phyloP scores from a whole-genome alignment of 2,329 filamentous ascomycete genomes.

The Ophiostoma quercus region DNA sequence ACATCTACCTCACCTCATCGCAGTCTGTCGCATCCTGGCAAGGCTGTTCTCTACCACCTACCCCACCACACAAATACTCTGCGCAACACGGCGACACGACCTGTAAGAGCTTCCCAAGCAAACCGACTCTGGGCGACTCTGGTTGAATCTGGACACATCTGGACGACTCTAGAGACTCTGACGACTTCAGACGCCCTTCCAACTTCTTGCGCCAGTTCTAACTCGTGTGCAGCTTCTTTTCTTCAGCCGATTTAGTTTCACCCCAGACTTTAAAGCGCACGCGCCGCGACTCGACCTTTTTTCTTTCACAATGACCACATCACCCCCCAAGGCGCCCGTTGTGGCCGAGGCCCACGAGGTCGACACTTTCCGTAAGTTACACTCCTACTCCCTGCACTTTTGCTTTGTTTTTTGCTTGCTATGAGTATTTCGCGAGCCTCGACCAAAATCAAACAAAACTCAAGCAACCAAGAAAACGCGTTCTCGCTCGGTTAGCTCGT shows the following conservation, averaged over 20 bases:
- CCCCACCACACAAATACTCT: conserved; percentile 20
- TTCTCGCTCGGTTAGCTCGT: not conserved
- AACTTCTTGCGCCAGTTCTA: not conserved
- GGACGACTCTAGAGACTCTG: not conserved
- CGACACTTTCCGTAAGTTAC: conserved; percentile 61
- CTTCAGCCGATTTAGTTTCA: not conserved
- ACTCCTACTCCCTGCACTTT: not conserved
- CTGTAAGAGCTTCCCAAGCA: not conserved
- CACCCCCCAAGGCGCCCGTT: conserved; percentile 47
- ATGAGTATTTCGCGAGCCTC: not conserved
- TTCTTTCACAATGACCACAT: conserved; percentile 40
- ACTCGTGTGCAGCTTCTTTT: not conserved
- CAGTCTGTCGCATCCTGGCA: conserved; percentile 4
- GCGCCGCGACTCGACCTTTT: conserved; percentile 11
- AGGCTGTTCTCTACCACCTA: conserved; percentile 19
- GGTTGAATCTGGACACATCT: not conserved
- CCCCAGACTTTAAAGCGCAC: conserved; percentile 13
- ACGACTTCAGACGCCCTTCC: not conserved
- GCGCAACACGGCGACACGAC: not conserved
- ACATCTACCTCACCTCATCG: not conserved
- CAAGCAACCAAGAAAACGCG: not conserved
- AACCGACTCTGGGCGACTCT: not conserved
- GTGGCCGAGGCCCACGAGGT: conserved; percentile 72
- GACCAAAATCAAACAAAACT: too few relatives aligned
- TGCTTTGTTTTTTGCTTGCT: too few relatives aligned